Base-by-base conservation (phyloP, 768 basidiomycete species). In the Leccinum rimulosum region DNA sequence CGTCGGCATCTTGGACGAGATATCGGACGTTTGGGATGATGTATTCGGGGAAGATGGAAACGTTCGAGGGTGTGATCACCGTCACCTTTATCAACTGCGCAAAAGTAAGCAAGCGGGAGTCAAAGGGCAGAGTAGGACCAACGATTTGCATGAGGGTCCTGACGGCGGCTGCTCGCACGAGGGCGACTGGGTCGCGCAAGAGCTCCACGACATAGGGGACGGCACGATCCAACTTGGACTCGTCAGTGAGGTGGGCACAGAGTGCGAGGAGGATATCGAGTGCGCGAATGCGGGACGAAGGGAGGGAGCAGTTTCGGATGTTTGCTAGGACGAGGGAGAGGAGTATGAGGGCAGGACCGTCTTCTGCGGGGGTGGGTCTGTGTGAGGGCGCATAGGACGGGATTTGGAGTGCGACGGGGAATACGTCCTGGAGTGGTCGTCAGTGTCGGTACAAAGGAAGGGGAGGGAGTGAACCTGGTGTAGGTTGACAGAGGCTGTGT, bases 161-260 rank as follows among this genome's bases (percentile, higher is more conserved):
- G 54, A 95, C 64, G 2, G 91, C 88, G 0, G 87, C 86, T 0
- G 85, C 81, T n/a, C 96, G 84, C 2, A 99, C 95, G 8, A 84
- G 73, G 0, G 93, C 85, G 1, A 84, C 82, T 19, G 95, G 95
- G 66, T 99, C 95, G 60, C 89, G 86, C 19, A 97, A 73, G 5
- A 98, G 78, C 40, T 95, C 92, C 2, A 98, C 87, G 28, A 95
- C 83, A 64, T 95, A 98, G 0, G 97, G 97, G 3, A 96, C 80
- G 77, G 97, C 85, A 2, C 95, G 84, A 70, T 99, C 97, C 54
- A 98, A 76, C 70, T 95, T 95, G 3, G 95, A 93, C 72, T 98
- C 97, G 67, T 98, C 97, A 0, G 93, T 93, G 36, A 98, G 78
- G 65, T 90, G 89, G 11, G 83, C 81, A 8, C 84, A 82, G 15